These are phyloP conservation scores for Fremontodendron californicum DNA, from an alignment of 345 rosid species.

Conservation along the genomic window DNA sequence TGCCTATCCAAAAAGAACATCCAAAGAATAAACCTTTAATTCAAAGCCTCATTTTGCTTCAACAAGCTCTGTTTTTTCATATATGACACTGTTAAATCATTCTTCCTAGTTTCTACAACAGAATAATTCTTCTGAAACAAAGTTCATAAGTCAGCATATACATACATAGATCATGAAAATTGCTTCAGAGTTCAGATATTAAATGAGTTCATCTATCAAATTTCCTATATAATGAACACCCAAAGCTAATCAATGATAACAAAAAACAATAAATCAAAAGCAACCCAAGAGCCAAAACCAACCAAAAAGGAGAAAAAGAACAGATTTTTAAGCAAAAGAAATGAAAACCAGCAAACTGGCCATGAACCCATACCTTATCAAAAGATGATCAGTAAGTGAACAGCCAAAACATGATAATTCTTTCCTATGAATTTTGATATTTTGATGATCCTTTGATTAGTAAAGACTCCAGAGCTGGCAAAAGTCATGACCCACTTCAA, in stretches of 20 bases:
- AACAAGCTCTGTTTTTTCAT: background rate
- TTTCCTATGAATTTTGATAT: background rate
- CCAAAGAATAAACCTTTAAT: background rate
- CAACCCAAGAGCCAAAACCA: background rate
- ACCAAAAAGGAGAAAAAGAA: background rate
- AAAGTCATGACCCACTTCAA: background rate
- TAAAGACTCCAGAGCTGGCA: background rate
- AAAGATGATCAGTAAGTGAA: background rate
- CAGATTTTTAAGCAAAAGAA: background rate
- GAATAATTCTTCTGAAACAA: background rate
- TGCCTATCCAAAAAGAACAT: background rate
- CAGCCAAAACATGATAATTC: background rate
- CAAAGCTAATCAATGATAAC: background rate
- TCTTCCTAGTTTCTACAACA: background rate
- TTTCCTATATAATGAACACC: background rate
- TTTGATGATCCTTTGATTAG: background rate
- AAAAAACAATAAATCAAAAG: background rate
- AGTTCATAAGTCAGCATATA: background rate
- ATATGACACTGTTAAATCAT: background rate
- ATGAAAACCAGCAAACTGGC: no score
- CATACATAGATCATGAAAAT: background rate
- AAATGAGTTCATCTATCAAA: background rate
- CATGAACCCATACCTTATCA: background rate
- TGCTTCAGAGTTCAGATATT: background rate
- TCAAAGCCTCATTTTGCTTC: background rate